Base-by-base conservation (phyloP, 2,329 filamentous ascomycete species). In the Diaporthe eres region DNA sequence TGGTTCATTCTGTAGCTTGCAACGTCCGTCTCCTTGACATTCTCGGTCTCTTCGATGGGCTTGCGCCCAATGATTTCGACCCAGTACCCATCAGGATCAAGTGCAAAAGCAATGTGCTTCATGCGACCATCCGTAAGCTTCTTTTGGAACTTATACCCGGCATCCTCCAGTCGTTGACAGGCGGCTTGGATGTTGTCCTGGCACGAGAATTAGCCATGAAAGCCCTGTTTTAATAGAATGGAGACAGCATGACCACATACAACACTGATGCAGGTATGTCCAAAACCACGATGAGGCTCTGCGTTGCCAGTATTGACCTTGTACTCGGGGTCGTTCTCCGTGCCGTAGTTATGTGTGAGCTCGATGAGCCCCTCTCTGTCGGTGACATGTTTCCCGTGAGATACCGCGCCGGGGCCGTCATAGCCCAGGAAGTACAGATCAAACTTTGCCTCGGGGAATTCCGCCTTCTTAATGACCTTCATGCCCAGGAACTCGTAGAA, bases 371-470 rank as follows among this genome's bases (percentile, higher is more conserved):
- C 97, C 85, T 98, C 93, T 73, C 97, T 93, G 85, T 98, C 95
- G 87, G 93, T 96, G 42, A 85, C 82, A 81, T 93, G 91, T 78
- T 92, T 92, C 81, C 93, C 94, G 75, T 90, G 88, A 13, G 94
- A 97, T n/a, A 91, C 86, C 19, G 96, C 94, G 51, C 90, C 88
- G 13, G 95, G 91, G 44, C 91, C 90, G 83, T 98, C 93, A 86
- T 97, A 98, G 76, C 93, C 95, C 76, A 99, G 89, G 87, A 98
- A 98, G 88, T 98, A 98, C 39, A 98, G 91, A 81, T 97, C 95
- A 85, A 98, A 98, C 82, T 97, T 98, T 84, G 91, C 92, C 76
- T 98, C 95, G 19, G 96, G 94, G 82, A 95, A 94, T 77, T 93
- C 88, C 63, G 97, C 88, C 86, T 96, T 94, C 82, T 94, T 92